Percentiles rank a stretch among this genome's conserved stretches.
Conservation (phyloP, 116 monocot species). For the Iris pallida region DNA sequence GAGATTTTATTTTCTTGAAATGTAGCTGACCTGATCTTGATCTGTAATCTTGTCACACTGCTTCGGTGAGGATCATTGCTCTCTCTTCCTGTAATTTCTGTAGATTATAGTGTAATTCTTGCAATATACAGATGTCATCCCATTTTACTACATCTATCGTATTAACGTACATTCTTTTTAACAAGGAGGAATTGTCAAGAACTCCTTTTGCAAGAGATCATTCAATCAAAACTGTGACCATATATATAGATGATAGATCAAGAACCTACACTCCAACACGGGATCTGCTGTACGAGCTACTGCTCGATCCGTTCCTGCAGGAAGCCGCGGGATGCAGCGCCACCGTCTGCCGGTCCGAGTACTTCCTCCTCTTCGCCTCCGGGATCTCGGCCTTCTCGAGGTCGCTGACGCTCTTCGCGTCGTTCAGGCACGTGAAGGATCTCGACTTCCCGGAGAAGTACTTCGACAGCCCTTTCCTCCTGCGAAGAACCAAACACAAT, state of each 20-base stretch:
- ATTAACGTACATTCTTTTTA: too few relatives aligned
- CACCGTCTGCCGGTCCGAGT: neutral
- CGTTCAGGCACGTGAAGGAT: slow-evolving; percentile 15
- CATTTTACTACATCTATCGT: too few relatives aligned
- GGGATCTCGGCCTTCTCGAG: slow-evolving; percentile 20
- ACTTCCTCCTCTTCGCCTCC: slow-evolving; percentile 25
- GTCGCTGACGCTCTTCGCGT: slow-evolving; percentile 12
- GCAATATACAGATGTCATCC: too few relatives aligned
- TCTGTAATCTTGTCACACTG: too few relatives aligned
- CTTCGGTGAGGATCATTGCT: too few relatives aligned
- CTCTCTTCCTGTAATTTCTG: too few relatives aligned
- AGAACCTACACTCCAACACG: neutral
- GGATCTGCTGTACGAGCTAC: neutral
- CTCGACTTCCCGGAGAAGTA: slow-evolving; percentile 21
- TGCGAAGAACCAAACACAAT: neutral
- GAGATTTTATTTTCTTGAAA: too few relatives aligned
- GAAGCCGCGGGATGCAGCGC: neutral
- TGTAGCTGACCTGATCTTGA: too few relatives aligned
- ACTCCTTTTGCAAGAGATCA: neutral
- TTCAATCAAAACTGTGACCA: neutral
- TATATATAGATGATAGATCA: neutral
- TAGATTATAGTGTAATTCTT: too few relatives aligned
- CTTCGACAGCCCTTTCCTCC: slow-evolving; percentile 25
- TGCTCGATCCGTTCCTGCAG: slow-evolving; percentile 1
- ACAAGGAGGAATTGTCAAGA: too few relatives aligned